phyloP scores from a whole-genome alignment of 306 rosid genomes.

The Corylus americana region DNA sequence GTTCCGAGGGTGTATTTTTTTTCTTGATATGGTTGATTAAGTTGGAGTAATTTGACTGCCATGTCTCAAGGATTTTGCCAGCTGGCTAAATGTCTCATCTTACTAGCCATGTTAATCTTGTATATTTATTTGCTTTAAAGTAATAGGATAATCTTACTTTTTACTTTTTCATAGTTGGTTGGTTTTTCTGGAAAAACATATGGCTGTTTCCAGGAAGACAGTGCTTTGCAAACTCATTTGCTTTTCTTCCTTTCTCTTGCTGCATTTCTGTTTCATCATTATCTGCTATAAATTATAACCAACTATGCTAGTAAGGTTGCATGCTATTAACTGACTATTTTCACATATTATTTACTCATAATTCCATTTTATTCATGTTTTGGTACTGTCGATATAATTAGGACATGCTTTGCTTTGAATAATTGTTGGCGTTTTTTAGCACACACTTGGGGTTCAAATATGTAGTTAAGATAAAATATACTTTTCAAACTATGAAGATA shows the following conservation, averaged over 20 bases:
- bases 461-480: not conserved
- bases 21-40: too few relatives aligned
- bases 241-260: not conserved
- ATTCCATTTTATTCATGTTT: not conserved
- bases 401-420: not conserved
- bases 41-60: too few relatives aligned
- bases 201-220: not conserved
- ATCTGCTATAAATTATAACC: not conserved
- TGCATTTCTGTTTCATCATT: not conserved
- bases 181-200: not conserved
- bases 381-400: not conserved
- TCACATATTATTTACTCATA: not conserved
- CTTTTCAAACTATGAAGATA: conserved; percentile 20
- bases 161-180: not conserved
- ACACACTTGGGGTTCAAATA: not conserved
- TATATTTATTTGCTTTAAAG: too few relatives aligned
- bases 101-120: too few relatives aligned
- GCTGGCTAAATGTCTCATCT: too few relatives aligned
- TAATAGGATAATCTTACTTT: too few relatives aligned
- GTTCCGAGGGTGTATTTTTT: too few relatives aligned
- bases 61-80: too few relatives aligned
- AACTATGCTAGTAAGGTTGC: not conserved
- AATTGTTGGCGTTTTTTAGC: not conserved
- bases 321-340: not conserved
- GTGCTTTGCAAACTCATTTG: not conserved